A percentile compares a stretch with the other conserved stretches of the same genome.
Evolutionary conservation across 352 stramenopile species (phyloP).

Genomic region (Pythium monospermum): DNA sequence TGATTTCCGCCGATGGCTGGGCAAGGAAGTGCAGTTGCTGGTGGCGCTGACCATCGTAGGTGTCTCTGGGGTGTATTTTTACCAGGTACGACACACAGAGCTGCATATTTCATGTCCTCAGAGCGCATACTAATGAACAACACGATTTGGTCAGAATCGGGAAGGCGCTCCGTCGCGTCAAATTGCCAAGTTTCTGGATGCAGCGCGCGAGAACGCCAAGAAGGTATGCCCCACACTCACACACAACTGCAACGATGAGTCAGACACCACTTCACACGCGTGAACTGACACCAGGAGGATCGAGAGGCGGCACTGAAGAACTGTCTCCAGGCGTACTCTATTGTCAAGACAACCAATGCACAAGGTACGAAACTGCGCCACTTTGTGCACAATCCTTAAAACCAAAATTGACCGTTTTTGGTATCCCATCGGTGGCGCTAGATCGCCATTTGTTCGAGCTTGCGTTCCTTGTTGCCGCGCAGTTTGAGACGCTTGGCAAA

Average conservation of each 20-base stretch:
- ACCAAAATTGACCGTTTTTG: not conserved
- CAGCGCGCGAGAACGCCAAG: slow-evolving; percentile 41
- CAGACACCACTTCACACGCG: too few relatives aligned
- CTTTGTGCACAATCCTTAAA: not conserved
- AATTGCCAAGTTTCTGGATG: slow-evolving; percentile 42
- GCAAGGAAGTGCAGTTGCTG: slow-evolving; percentile 46
- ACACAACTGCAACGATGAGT: not conserved
- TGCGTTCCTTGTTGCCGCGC: slow-evolving; percentile 66
- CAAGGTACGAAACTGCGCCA: slow-evolving; percentile 28
- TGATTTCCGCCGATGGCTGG: slow-evolving; percentile 61
- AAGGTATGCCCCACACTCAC: slow-evolving; percentile 24
- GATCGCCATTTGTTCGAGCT: slow-evolving; percentile 78
- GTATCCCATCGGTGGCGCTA: slow-evolving; percentile 10
- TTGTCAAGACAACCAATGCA: slow-evolving; percentile 56
- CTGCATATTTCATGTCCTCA: not conserved
- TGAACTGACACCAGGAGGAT: slow-evolving; percentile 32
- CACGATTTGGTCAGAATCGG: slow-evolving; percentile 37
- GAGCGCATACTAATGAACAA: slow-evolving; percentile 5
- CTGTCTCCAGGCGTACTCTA: slow-evolving; percentile 61
- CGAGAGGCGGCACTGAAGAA: slow-evolving; percentile 52
- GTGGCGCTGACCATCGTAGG: slow-evolving; percentile 38
- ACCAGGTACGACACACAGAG: slow-evolving; percentile 33
- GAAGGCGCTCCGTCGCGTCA: slow-evolving; percentile 50
- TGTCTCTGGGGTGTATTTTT: slow-evolving; percentile 54
- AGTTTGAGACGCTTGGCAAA: slow-evolving; percentile 57